A percentile compares a stretch with the other conserved stretches of the same genome.
Evolutionary conservation across 169 alveolate species (phyloP).

Genomic region (Plasmodium relictum): DNA sequence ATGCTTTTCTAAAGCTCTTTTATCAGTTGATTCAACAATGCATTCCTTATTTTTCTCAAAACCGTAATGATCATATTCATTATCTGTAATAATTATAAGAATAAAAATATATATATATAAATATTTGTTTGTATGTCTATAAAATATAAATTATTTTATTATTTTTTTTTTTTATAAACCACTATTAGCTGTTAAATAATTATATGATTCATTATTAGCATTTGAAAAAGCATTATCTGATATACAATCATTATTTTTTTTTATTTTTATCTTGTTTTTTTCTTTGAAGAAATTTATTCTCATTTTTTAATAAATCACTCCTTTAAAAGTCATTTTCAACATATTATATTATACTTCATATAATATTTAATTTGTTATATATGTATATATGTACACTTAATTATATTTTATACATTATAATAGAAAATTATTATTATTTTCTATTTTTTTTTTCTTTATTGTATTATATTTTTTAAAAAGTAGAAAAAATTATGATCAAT

Average conservation of each 20-base stretch:
- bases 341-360: constrained; percentile 5
- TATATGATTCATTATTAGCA: constrained; percentile 57
- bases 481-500: not conserved
- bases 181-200: constrained; percentile 55
- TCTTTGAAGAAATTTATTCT: constrained; percentile 77
- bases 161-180: constrained; percentile 19
- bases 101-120: not conserved
- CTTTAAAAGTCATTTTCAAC: constrained; percentile 68
- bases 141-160: not conserved
- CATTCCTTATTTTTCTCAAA: constrained; percentile 66
- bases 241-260: constrained; percentile 27
- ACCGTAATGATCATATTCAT: constrained; percentile 74
- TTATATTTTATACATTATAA: not conserved
- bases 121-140: not conserved
- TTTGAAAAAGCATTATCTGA: constrained; percentile 69
- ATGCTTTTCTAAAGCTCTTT: constrained; percentile 35
- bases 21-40: constrained; percentile 8
- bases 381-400: not conserved
- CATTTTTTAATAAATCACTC: constrained; percentile 66
- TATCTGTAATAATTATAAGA: constrained; percentile 16
- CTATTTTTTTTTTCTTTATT: too few relatives aligned
- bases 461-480: not conserved
- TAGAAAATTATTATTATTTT: too few relatives aligned
- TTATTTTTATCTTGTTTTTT: constrained; percentile 60
- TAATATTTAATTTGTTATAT: not conserved